phyloP scores from a whole-genome alignment of 306 rosid genomes.

The Sicyos edulis region DNA sequence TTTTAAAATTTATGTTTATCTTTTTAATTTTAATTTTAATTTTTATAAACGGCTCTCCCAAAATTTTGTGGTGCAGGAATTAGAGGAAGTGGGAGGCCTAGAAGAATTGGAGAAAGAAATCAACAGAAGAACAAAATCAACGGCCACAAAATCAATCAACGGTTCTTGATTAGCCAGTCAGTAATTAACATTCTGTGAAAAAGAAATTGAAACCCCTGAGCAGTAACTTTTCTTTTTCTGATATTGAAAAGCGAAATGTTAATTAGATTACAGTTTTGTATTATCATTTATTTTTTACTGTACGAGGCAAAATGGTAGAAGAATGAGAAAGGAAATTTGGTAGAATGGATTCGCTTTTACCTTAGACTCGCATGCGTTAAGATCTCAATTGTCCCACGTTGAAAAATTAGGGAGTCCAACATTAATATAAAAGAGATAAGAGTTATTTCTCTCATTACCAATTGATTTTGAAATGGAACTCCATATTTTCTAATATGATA shows the following conservation, averaged over 20 bases:
- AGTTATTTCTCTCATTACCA: too few species aligned
- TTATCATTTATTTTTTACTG: background rate
- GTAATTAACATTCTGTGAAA: background rate
- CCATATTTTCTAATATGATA: too few species aligned
- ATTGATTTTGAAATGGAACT: too few species aligned
- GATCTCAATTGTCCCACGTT: too few species aligned
- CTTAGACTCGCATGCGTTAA: background rate
- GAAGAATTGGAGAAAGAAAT: conserved; percentile 86
- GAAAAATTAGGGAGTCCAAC: too few species aligned
- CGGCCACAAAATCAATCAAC: conserved; percentile 2
- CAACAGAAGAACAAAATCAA: conserved; percentile 40
- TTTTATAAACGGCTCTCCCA: background rate
- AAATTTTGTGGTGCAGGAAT: conserved; percentile 48
- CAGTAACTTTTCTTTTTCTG: background rate
- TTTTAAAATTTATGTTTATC: too few species aligned
- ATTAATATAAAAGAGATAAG: too few species aligned
- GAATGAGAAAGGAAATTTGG: background rate
- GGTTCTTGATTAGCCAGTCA: background rate
- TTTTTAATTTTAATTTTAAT: too few species aligned
- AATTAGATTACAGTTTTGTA: background rate
- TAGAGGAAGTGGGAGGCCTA: conserved; percentile 82
- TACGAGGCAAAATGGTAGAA: background rate
- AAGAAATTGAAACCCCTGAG: background rate
- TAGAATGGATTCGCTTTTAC: conserved; percentile 1
- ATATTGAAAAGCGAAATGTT: background rate